These are phyloP conservation scores for Phellopilus nigrolimitatus DNA, from an alignment of 1,284 basidiomycete genomes.

Conservation along the genomic window DNA sequence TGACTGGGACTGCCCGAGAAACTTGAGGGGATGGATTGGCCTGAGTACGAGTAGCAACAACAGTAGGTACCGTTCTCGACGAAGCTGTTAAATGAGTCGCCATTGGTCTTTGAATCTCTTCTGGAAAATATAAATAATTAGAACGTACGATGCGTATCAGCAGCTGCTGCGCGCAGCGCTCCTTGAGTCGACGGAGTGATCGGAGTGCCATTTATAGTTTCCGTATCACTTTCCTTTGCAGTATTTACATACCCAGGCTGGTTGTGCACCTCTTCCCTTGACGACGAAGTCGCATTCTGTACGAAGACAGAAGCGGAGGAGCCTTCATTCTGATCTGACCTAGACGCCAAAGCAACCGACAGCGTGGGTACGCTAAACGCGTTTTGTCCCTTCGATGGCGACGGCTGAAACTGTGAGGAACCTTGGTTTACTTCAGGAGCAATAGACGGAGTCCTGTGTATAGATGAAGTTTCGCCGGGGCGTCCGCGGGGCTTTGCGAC, in stretches of 20 bases:
- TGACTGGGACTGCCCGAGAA: background rate
- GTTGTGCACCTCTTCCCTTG: background rate
- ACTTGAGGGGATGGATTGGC: background rate
- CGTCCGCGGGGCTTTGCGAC: slow-evolving; percentile 48
- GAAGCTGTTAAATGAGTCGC: background rate
- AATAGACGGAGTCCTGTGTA: slow-evolving; percentile 7
- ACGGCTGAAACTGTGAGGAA: background rate
- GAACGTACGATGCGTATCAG: too few species aligned
- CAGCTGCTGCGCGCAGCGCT: too few species aligned
- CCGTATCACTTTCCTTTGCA: too few species aligned
- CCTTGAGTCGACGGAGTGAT: too few species aligned
- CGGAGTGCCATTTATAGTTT: too few species aligned
- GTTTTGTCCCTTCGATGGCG: background rate
- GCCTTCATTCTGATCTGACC: background rate
- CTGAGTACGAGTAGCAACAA: background rate
- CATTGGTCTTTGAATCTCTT: background rate
- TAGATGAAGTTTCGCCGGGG: slow-evolving; percentile 15
- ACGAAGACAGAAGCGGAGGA: background rate
- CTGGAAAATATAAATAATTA: too few species aligned
- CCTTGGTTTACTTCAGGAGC: slow-evolving; percentile 1
- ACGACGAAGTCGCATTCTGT: background rate
- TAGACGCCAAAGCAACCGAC: background rate
- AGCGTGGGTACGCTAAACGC: background rate
- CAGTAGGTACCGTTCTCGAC: background rate
- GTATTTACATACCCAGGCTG: background rate